A percentile compares a stretch with the other conserved stretches of the same genome.
Evolutionary conservation across 1,284 basidiomycete genomes (phyloP).

Genomic region (Cystobasidium slooffiae): DNA sequence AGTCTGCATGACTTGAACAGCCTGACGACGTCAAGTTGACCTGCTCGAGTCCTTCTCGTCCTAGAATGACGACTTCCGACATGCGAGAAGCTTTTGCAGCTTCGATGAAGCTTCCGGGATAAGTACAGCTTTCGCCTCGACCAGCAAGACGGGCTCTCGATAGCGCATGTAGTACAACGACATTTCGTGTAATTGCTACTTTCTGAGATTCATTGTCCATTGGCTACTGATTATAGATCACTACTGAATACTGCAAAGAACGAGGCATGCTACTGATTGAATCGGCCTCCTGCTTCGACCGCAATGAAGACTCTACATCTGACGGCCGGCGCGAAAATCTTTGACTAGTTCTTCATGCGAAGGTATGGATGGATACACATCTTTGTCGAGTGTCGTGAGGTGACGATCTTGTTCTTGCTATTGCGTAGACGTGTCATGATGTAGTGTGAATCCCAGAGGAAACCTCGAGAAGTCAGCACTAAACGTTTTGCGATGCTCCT

Average conservation of each 20-base stretch:
- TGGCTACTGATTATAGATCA: too few relatives aligned
- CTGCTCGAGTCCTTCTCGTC: not conserved
- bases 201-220: not conserved
- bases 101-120: constrained; percentile 42
- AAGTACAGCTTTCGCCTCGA: not conserved
- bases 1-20: not conserved
- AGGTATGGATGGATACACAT: too few relatives aligned
- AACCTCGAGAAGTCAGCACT: constrained; percentile 22
- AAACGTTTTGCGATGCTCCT: constrained; percentile 25
- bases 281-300: too few relatives aligned
- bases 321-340: too few relatives aligned
- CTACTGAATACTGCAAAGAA: too few relatives aligned
- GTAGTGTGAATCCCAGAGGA: not conserved
- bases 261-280: too few relatives aligned
- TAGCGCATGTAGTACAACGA: constrained; percentile 4
- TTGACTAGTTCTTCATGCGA: too few relatives aligned
- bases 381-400: not conserved
- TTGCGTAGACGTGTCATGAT: not conserved
- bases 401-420: not conserved
- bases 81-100: constrained; percentile 33
- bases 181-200: not conserved
- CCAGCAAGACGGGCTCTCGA: constrained; percentile 17
- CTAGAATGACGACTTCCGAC: constrained; percentile 32
- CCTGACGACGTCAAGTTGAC: not conserved
- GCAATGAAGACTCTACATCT: too few relatives aligned